Conservation (phyloP, 2,329 filamentous ascomycete genomes). For the Penicillium sp. region DNA sequence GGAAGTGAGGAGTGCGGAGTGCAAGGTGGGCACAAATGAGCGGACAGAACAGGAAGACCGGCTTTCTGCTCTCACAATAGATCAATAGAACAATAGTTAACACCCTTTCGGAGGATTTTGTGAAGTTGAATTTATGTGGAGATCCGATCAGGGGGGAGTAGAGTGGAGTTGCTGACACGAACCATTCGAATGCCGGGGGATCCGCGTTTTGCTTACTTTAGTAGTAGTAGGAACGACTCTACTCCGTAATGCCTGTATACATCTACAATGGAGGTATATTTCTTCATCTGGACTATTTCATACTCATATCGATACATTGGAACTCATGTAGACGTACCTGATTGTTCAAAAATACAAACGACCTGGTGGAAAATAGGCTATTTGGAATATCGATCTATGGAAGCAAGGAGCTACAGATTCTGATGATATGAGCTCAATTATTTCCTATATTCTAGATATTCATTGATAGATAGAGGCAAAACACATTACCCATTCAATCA, state of each 20-base stretch:
- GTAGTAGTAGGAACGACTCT: too few relatives aligned
- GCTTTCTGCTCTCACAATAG: constrained; percentile 9
- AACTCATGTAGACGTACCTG: too few relatives aligned
- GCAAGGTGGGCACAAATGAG: constrained; percentile 3
- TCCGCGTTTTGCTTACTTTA: not conserved
- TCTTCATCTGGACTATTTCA: not conserved
- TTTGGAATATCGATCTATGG: constrained; percentile 1
- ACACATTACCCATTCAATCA: not conserved
- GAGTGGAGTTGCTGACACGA: constrained; percentile 4
- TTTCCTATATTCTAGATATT: not conserved
- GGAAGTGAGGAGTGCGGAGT: constrained; percentile 3
- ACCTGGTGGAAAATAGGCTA: not conserved
- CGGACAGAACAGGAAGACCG: constrained; percentile 8
- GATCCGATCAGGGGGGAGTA: constrained; percentile 8
- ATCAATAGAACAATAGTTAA: not conserved
- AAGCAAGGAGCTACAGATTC: constrained; percentile 6
- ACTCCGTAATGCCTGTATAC: too few relatives aligned
- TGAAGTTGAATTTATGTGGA: constrained; percentile 13
- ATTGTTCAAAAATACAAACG: too few relatives aligned
- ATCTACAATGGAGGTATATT: too few relatives aligned
- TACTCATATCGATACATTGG: too few relatives aligned
- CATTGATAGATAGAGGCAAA: not conserved
- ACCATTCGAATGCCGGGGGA: constrained; percentile 3
- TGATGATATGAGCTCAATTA: not conserved
- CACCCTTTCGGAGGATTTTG: constrained; percentile 6